Base-by-base conservation (phyloP, 257 asterid species). In the Nicotiana paniculata region DNA sequence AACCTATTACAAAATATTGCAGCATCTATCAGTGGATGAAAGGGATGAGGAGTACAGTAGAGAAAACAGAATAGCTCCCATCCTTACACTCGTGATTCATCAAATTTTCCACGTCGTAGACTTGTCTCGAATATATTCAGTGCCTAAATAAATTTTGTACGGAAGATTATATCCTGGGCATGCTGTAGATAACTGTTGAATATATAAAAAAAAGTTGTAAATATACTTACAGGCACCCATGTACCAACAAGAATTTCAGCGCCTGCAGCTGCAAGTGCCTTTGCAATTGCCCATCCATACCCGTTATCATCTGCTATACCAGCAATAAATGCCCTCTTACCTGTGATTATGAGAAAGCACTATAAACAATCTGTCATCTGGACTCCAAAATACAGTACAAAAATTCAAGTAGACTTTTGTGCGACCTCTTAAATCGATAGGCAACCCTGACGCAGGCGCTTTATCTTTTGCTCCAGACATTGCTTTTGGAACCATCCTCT, bases 271-370 rank as follows among this genome's bases (percentile, higher is more conserved):
- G 97, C 97, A 83, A 96, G 97, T 79, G 99, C 89, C 86, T 93
- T 96, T 76, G 99, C 98, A 43, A 96, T 93, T 77, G 98, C 98
- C 98, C 99, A 96, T 77, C 99, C 99, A 63, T 96, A 96, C 59
- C 99, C 99, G 84, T 93, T 91, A 83, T 96, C 99, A 82, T 93
- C 99, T 81, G 95, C 99, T 72, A 96, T 81, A 66, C 99, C 99
- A 85, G 99, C 99, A 80, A 93, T 91, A 82, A 96, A 96, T 7
- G 99, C 98, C 87, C 97, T 92, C 88, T 96, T 96, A 48, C 98
- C 98, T 96, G 91, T 82, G 85, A 57, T 81, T 21, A 65, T 58
- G 64, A 18, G 64, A 18, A 58, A 58, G 18, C 58, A 43, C 66
- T 46, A 10, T 51, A 37, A 13, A 39, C 43, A 9, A 39, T 4